Base-by-base conservation (phyloP, 192 early-diverging fungal species). In the Fimicolochytrium jonesii region DNA sequence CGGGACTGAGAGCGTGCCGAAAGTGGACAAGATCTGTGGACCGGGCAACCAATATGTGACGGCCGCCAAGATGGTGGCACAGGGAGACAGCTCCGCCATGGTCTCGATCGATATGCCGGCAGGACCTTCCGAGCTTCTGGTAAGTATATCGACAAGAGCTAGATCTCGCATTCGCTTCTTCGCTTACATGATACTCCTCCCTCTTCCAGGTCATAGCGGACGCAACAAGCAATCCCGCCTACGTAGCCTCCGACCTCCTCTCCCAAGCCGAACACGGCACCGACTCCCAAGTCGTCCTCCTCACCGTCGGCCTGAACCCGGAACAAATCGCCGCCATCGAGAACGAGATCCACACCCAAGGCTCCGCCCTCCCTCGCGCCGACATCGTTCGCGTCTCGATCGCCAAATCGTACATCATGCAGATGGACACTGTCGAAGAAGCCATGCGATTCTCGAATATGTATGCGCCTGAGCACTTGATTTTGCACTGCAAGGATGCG, bases 31-130 rank as follows among this genome's bases (percentile, higher is more conserved):
- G 87, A 99, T 99, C 72, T 98, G 94, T 75, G 97, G 97, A 29
- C 97, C 97, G 7, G 97, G 97, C 36, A 99, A 99, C 74, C 97
- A 99, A 75, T 99, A 92, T 71, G 97, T 99, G n/a, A 99, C 97
- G 2, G 94, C 95, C 4, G 95, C 97, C 58, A 99, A 99, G 80
- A 96, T 99, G 94, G 59, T 90, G 48, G 88, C 87, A 2, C 94
- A 95, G 70, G 86, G 91, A 77, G 95, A 98, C 63, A 88, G 88
- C 30, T 87, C 90, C 1, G 93, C 92, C 28, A 83, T 98, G 79
- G 83, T 95, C 5, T 83, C 95, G 22, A 97, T 98, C 61, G 97
- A 99, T 77, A 97, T 99, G 93, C 97, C 97, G 13, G 97, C 97
- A 15, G 97, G 97, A 11, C 97, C 97, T 5, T 99, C 97, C n/a